Base-by-base conservation (phyloP, 257 asterid genomes). In the Thymus mandschuricus region DNA sequence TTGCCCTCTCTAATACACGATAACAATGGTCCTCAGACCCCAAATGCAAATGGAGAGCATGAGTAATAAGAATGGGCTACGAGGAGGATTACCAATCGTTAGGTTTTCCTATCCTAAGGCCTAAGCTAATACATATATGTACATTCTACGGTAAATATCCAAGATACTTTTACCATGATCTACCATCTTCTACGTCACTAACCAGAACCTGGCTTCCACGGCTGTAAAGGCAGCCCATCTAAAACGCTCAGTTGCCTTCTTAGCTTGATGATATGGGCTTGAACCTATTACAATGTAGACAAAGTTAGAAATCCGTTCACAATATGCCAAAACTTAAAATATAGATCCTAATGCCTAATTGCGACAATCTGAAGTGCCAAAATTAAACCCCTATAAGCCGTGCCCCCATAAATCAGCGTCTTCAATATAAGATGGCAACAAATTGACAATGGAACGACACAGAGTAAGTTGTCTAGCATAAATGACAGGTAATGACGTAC, bases 181-280 rank as follows among this genome's bases (percentile, higher is more conserved):
- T 56, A 71, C 15, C 66, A 61, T 64, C 60, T 9, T 62, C 66
- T 41, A 70, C 45, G 38, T 73, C 66, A 78, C 82, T 80, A 71
- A 79, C 76, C 85, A 74, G 83, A 81, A 56, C 81, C 81, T 74
- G 83, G 86, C 61, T 84, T 85, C 72, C 80, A 63, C 70, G 87
- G 64, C 81, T 76, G 81, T 69, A 63, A 33, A 7, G 88, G 90
- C 61, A 59, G 77, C 76, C 83, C 91, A 56, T 88, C 96, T 59
- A 86, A 55, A 77, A 83, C 59, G 75, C 84, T 90, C 83, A 88
- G 70, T 63, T 87, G 92, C 81, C 96, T 87, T 78, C 90, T 81
- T 72, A 87, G 87, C 80, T 86, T 89, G 79, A 77, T 70, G 73
- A 89, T 89, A 82, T 89, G 92, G 54, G 88, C 87, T 84, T 89